A percentile compares a stretch with the other conserved stretches of the same genome.
Conservation (phyloP, 768 basidiomycete genomes). For the Boletus patriciae region DNA sequence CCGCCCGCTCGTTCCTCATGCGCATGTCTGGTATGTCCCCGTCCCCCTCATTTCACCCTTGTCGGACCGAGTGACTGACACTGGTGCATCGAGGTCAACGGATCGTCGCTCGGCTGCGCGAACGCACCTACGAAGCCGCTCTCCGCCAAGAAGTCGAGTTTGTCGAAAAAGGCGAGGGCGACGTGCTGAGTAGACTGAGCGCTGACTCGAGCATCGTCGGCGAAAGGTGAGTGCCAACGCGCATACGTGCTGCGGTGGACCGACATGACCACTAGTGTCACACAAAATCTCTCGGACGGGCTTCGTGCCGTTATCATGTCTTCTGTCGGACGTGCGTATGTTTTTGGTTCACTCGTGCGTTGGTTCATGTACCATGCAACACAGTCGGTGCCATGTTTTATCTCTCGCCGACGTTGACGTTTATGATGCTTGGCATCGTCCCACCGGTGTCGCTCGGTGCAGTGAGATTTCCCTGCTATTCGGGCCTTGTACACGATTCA, state of each 20-base stretch:
- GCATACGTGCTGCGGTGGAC: neutral
- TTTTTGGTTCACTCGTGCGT: neutral
- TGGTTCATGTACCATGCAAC: neutral
- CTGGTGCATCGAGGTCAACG: constrained; percentile 56
- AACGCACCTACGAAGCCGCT: constrained; percentile 80
- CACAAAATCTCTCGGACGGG: constrained; percentile 79
- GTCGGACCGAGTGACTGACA: neutral
- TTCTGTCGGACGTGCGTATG: constrained; percentile 79
- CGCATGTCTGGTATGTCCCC: constrained; percentile 64
- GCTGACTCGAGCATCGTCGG: constrained; percentile 93
- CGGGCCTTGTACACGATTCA: constrained; percentile 10
- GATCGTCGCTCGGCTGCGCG: constrained; percentile 84
- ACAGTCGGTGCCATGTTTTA: constrained; percentile 94
- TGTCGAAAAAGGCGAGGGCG: constrained; percentile 90
- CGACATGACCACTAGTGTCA: constrained; percentile 43
- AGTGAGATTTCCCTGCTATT: constrained; percentile 40
- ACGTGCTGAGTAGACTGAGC: constrained; percentile 87
- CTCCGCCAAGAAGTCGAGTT: constrained; percentile 90
- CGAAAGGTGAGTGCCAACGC: constrained; percentile 58
- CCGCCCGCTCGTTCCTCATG: constrained; percentile 82
- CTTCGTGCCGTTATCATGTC: constrained; percentile 87
- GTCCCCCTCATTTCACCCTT: neutral
- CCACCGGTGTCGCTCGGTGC: constrained; percentile 86
- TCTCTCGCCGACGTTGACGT: constrained; percentile 82
- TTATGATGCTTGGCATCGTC: constrained; percentile 91